phyloP scores from a whole-genome alignment of 129 eudicot genomes.

The Arctium minus region DNA sequence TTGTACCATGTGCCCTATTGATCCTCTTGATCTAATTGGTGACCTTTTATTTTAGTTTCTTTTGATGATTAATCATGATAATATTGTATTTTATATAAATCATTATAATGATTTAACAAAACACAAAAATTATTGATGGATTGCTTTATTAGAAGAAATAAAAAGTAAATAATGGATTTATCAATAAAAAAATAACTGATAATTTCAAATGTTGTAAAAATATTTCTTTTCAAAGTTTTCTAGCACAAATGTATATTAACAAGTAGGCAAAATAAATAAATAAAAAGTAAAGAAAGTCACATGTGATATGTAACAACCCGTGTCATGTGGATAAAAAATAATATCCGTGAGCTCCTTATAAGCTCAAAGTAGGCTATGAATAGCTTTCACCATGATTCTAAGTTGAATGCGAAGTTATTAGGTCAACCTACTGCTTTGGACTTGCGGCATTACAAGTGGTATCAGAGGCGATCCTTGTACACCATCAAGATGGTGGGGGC shows the following conservation, averaged over 20 bases:
- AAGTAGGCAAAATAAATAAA: neutral
- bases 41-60: neutral
- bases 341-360: no score
- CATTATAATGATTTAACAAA: neutral
- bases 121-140: neutral
- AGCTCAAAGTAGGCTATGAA: no score
- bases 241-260: neutral
- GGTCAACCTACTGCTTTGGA: no score
- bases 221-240: neutral
- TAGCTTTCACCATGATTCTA: no score
- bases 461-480: no score
- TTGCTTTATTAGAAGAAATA: neutral
- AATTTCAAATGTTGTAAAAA: neutral
- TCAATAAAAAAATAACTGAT: neutral
- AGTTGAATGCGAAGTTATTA: no score
- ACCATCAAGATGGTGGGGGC: no score
- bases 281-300: neutral
- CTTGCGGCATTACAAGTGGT: no score
- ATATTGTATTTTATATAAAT: neutral
- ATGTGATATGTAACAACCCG: neutral
- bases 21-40: conserved; percentile 20
- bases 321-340: no score
- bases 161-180: neutral
- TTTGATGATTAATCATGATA: neutral
- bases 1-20: conserved; percentile 38